These are phyloP conservation scores for Erythrophleum ivorense DNA, from an alignment of 331 rosid species.

Conservation along the genomic window DNA sequence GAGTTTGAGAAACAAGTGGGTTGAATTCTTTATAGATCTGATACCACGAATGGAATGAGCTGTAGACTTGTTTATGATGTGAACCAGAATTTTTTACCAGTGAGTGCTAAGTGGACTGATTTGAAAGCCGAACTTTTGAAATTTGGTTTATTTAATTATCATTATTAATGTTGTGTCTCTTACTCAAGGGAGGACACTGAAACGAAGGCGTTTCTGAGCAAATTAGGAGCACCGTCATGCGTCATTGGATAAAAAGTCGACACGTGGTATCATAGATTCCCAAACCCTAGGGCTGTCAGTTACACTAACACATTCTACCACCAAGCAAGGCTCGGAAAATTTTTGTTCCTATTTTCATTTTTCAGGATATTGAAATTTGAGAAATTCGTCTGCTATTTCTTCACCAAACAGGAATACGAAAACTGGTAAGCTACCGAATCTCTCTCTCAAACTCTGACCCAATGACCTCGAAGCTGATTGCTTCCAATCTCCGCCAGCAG, in stretches of 20 bases:
- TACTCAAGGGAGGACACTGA: neutral
- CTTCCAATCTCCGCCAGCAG: conserved; percentile 53
- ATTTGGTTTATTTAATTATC: neutral
- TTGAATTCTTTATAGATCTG: conserved; percentile 46
- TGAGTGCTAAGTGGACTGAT: conserved; percentile 30
- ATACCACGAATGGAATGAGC: neutral
- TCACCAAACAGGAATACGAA: neutral
- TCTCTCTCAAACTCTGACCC: neutral
- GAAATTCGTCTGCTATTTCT: neutral
- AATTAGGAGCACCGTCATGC: conserved; percentile 33
- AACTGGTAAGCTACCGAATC: neutral
- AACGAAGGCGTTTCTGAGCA: conserved; percentile 24
- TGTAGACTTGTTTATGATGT: neutral
- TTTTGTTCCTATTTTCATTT: neutral
- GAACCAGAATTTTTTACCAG: neutral
- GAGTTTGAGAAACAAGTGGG: neutral
- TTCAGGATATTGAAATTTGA: neutral
- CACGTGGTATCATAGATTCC: conserved; percentile 43
- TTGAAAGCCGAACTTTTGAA: conserved; percentile 30
- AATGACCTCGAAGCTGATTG: conserved; percentile 60
- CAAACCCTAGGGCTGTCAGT: conserved; percentile 43
- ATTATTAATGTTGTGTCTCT: neutral
- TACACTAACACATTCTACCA: neutral
- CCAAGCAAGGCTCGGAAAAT: neutral
- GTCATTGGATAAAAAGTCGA: conserved; percentile 11